Evolutionary conservation across 2,329 filamentous ascomycete species (phyloP).

Genomic region (Sporothrix humicola): DNA sequence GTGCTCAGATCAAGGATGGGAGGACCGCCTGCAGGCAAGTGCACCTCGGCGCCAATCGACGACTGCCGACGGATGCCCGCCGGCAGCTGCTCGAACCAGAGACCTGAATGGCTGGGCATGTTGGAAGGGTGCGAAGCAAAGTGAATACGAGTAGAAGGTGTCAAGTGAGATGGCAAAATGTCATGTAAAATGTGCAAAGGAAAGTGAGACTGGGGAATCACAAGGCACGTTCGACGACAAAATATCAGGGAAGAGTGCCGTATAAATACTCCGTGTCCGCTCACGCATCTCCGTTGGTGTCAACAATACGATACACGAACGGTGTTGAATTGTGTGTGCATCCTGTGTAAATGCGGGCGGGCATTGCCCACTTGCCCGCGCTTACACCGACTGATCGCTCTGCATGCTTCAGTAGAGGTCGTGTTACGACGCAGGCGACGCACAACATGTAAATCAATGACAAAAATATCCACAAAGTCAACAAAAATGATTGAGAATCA

Average conservation of each 20-base stretch:
- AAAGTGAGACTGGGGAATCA: neutral
- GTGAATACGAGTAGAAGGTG: neutral
- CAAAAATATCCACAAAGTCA: no score
- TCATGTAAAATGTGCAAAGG: neutral
- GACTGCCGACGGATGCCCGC: slow-evolving; percentile 33
- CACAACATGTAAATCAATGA: neutral
- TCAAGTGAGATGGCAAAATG: neutral
- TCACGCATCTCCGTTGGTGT: neutral
- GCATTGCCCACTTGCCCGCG: neutral
- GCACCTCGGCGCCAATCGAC: slow-evolving; percentile 35
- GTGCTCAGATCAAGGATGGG: slow-evolving; percentile 29
- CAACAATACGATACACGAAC: neutral
- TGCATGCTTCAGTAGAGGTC: neutral
- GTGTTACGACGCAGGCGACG: neutral
- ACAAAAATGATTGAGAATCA: no score
- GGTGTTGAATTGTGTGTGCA: no score
- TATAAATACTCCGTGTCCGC: slow-evolving; percentile 8
- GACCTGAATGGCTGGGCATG: slow-evolving; percentile 30
- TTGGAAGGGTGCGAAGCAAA: neutral
- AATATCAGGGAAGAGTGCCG: neutral
- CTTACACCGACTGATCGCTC: neutral
- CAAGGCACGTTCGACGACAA: no score
- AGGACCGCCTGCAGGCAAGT: slow-evolving; percentile 25
- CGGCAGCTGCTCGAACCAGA: slow-evolving; percentile 35
- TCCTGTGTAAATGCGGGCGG: neutral